phyloP scores from a whole-genome alignment of 1,139 yeast species.

The Nakaseomyces nivariensis region DNA sequence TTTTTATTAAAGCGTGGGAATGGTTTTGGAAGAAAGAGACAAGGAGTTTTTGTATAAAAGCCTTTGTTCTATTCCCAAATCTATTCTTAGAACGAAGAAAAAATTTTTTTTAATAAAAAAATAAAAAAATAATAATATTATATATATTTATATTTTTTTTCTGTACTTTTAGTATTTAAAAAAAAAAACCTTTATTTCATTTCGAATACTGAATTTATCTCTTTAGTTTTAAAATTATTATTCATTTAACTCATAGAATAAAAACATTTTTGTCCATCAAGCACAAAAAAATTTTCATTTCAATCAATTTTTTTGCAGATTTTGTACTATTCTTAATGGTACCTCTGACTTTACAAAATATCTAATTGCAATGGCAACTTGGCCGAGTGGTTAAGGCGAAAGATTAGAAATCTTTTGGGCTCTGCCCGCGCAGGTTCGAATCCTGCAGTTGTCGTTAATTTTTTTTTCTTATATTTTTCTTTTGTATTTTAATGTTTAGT shows the following conservation, averaged over 20 bases:
- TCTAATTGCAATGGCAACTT: constrained; percentile 30
- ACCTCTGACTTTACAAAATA: too few relatives aligned
- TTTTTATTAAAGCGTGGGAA: background rate
- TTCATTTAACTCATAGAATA: too few relatives aligned
- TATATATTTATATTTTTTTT: background rate
- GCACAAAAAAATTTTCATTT: too few relatives aligned
- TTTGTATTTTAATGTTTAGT: constrained; percentile 1
- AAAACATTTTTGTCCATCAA: too few relatives aligned
- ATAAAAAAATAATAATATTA: background rate
- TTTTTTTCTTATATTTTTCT: constrained; percentile 5
- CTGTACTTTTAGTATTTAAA: background rate
- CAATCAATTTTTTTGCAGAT: too few relatives aligned
- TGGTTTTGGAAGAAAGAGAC: background rate
- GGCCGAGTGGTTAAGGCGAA: constrained; percentile 50
- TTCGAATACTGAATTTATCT: too few relatives aligned
- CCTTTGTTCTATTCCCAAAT: background rate
- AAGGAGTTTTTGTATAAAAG: constrained; percentile 1
- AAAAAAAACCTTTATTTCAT: too few relatives aligned
- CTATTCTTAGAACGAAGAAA: too few relatives aligned
- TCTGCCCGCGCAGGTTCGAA: constrained; percentile 34
- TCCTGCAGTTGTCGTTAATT: constrained; percentile 32
- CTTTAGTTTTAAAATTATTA: too few relatives aligned
- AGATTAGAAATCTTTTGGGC: constrained; percentile 45
- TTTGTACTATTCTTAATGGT: too few relatives aligned
- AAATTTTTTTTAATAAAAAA: background rate